Base-by-base conservation (phyloP, 495 filamentous ascomycete species). In the Copromyces sp. region DNA sequence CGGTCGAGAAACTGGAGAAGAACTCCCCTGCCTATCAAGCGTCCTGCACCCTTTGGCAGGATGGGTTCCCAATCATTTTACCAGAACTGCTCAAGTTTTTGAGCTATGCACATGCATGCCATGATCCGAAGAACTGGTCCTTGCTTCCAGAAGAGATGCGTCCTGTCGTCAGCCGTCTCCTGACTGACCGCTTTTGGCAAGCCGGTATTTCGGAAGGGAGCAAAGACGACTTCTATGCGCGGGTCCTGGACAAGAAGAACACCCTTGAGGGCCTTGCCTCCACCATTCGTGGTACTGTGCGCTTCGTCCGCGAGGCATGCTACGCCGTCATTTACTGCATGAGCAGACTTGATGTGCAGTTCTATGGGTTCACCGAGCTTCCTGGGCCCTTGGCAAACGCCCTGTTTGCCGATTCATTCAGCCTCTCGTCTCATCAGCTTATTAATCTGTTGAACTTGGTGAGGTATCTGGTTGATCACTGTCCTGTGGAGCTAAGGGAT, bases 131-230 rank as follows among this genome's bases (percentile, higher is more conserved):
- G 29, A 95, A 93, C 75, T 99, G 95, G 95, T 86, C 85, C 29
- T 86, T 88, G 53, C 82, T 97, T n/a, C 90, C 94, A 12, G 82
- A 84, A 42, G 93, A 97, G 47, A 91, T 95, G 87, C 90, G 87
- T 72, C 83, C 85, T 12, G 89, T 97, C 17, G 90, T 97, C 39
- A 88, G 88, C 40, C 89, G 92, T 7, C 93, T 98, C 68, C 83
- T 99, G 20, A 97, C 94, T 2, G 95, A 99, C 82, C 91, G 95
- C 35, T 98, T 99, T 78, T 99, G 95, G 95, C 95, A 99, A 86
- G 92, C 95, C 17, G 95, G 95, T 17, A 99, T 99, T 47, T 98
- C 95, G 0, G 92, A 87, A 74, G 95, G 97, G 37, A 98, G 92
- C 75, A 91, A 94, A 76, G 95, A 98, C 70, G 94, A 97, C 41